phyloP scores from a whole-genome alignment of 164 flowering plant genomes.

The Cinnamomum micranthum region DNA sequence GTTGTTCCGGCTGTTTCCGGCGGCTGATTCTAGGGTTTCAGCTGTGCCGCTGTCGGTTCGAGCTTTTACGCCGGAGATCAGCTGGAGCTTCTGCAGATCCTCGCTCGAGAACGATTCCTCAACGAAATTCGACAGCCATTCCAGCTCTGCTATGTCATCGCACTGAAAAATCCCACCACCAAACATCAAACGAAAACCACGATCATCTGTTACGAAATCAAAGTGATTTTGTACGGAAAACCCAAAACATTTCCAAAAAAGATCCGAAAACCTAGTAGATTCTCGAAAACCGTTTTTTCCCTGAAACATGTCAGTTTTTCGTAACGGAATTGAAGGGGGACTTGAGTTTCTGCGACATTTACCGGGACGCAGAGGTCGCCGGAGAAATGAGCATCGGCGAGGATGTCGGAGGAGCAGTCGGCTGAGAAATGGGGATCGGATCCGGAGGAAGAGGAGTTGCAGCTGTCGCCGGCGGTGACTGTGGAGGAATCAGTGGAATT shows the following conservation, averaged over 20 bases:
- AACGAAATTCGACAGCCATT: conserved; percentile 92
- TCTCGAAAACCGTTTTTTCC: no score
- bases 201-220: neutral
- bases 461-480: conserved; percentile 56
- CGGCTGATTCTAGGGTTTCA: conserved; percentile 15
- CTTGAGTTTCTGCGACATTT: conserved; percentile 7
- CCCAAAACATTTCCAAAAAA: neutral
- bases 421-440: conserved; percentile 31
- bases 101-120: conserved; percentile 86
- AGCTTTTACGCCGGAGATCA: conserved; percentile 40
- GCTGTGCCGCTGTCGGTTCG: conserved; percentile 19
- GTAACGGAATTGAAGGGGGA: neutral
- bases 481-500: conserved; percentile 58
- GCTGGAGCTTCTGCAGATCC: conserved; percentile 51
- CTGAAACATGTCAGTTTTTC: no score
- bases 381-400: conserved; percentile 52
- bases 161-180: conserved; percentile 36
- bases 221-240: neutral
- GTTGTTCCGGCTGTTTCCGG: conserved; percentile 10
- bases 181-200: neutral
- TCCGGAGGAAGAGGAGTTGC: conserved; percentile 66
- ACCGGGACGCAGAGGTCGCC: conserved; percentile 92
- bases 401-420: conserved; percentile 25
- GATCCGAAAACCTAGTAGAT: neutral
- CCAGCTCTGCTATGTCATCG: conserved; percentile 82